Conservation (phyloP, 2,329 filamentous ascomycete species). For the Colletotrichum lindemuthianum region DNA sequence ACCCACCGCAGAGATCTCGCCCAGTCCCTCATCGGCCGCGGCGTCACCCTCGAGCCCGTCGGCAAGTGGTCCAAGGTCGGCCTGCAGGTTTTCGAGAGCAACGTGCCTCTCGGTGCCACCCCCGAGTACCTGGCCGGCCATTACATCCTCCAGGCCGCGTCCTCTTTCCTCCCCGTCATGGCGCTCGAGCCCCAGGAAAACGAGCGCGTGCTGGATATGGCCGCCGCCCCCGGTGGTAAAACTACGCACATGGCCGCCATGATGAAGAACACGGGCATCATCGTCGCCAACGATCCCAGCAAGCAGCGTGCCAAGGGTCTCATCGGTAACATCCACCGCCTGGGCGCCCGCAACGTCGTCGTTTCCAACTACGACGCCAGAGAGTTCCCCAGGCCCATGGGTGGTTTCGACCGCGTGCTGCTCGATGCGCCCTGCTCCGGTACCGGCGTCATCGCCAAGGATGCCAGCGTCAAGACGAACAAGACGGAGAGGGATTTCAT, state of each 20-base stretch:
- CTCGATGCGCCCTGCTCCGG: slow-evolving; percentile 78
- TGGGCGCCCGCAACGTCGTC: slow-evolving; percentile 87
- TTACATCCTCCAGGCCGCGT: slow-evolving; percentile 97
- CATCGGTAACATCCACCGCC: slow-evolving; percentile 96
- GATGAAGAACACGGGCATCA: slow-evolving; percentile 96
- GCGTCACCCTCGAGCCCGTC: slow-evolving; percentile 94
- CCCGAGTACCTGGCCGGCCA: slow-evolving; percentile 97
- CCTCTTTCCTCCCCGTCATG: slow-evolving; percentile 97
- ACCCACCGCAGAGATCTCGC: slow-evolving; percentile 82
- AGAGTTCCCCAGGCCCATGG: slow-evolving; percentile 93
- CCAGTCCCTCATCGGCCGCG: slow-evolving; percentile 93
- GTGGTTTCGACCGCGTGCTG: slow-evolving; percentile 93
- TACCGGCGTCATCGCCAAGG: slow-evolving; percentile 97
- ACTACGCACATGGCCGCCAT: slow-evolving; percentile 95
- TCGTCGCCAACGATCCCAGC: slow-evolving; percentile 97
- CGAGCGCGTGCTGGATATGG: slow-evolving; percentile 89
- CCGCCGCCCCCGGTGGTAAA: slow-evolving; percentile 94
- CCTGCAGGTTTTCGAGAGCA: slow-evolving; percentile 93
- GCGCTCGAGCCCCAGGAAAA: slow-evolving; percentile 92
- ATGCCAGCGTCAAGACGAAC: slow-evolving; percentile 96
- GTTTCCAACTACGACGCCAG: slow-evolving; percentile 96
- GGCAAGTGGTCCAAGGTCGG: slow-evolving; percentile 99
- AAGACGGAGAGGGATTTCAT: slow-evolving; percentile 96
- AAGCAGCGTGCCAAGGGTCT: slow-evolving; percentile 94
- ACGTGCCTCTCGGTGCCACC: slow-evolving; percentile 86